Evolutionary conservation across 768 basidiomycete genomes (phyloP), one percentile per base, ranked within the genome.

Genomic region (Mycena maculata): DNA sequence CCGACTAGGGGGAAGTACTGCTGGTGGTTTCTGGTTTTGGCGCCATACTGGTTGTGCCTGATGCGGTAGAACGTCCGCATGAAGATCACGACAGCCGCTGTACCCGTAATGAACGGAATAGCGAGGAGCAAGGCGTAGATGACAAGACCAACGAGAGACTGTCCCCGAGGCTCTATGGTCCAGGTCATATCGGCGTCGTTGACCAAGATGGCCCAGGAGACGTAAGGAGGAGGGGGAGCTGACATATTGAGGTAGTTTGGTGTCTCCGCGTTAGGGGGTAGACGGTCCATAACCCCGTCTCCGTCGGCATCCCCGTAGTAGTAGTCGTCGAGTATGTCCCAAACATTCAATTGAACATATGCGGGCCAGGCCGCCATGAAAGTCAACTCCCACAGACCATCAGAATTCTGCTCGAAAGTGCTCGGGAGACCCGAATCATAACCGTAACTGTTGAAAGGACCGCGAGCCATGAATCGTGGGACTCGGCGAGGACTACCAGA

Each of bases 31-130:
- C 91, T 92, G 72, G 85, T 85, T 79, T 92, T 89, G 71, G 92
- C 88, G 80, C 96, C 96, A 80, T 90, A 97, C 78, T 90, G 90
- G 79, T 98, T 98, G 83, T 95, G 91, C 76, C 88, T 94, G 83
- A 98, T 97, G 33, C 95, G 94, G 74, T 98, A 98, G 87, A 98
- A 98, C 7, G 92, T 90, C 90, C 93, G 95, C 89, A 95, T 92
- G 87, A 98, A 98, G 78, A 95, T 76, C 55, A 90, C 74, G 50
- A 94, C 94, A 18, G 96, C 94, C 54, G 93, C 82, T 15, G 87
- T 86, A 65, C 89, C 96, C 22, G 95, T 96, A 77, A 97, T 86
- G 69, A 95, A 79, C 8, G 96, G 96, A 65, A 97, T 93, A 42
- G 88, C 72, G 31, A 92, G 83, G 47, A 97, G 84, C 41, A 97